Conservation (phyloP, 2,329 filamentous ascomycete genomes). For the Triangularia verruculosa region DNA sequence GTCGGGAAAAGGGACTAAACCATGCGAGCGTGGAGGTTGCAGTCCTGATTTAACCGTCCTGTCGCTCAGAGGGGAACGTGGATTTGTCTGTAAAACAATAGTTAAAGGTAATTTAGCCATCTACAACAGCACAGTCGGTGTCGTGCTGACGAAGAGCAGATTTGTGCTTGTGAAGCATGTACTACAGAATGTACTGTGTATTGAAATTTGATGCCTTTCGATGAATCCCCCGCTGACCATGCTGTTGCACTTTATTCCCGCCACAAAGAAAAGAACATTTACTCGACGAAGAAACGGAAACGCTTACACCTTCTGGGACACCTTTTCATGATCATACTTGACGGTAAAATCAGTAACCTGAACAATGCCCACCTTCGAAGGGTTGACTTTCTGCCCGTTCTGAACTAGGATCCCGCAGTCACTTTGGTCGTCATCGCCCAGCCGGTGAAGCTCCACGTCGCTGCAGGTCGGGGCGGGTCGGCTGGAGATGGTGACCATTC, state of each 20-base stretch:
- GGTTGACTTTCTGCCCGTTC: background rate
- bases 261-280: background rate
- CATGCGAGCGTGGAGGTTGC: background rate
- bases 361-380: slow-evolving; percentile 4
- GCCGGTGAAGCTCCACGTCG: slow-evolving; percentile 13
- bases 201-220: too few species aligned
- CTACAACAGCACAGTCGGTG: too few species aligned
- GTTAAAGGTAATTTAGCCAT: too few species aligned
- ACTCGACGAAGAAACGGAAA: background rate
- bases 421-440: slow-evolving; percentile 13
- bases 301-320: background rate
- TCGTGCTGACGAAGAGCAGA: too few species aligned
- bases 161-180: too few species aligned
- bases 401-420: slow-evolving; percentile 13
- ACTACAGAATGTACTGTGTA: too few species aligned
- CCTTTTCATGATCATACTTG: slow-evolving; percentile 9
- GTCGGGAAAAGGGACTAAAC: background rate
- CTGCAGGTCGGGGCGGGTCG: background rate
- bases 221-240: too few species aligned
- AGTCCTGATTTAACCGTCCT: background rate
- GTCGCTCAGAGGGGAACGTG: background rate
- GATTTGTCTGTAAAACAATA: too few species aligned
- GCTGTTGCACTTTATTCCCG: background rate
- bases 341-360: slow-evolving; percentile 15
- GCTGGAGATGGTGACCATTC: slow-evolving; percentile 14